Evolutionary conservation across 169 alveolate genomes (phyloP).

Genomic region (Plasmodium vinckei): DNA sequence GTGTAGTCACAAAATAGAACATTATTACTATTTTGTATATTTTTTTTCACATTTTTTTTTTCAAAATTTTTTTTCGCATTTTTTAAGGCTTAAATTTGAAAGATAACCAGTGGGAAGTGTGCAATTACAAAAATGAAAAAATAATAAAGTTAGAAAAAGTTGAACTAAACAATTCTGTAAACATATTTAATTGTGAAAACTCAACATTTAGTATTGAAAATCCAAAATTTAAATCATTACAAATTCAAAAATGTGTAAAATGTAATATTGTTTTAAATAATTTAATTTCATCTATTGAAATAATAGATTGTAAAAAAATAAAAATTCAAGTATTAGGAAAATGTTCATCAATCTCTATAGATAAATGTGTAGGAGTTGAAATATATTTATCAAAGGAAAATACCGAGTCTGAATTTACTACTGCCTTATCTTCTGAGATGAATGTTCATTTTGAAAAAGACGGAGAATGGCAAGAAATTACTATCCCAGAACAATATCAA

Average conservation of each 20-base stretch:
- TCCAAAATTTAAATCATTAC: constrained; percentile 57
- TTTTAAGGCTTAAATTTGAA: constrained; percentile 7
- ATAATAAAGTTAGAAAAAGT: constrained; percentile 35
- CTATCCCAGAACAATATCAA: constrained; percentile 84
- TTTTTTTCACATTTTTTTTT: neutral
- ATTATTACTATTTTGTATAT: no score
- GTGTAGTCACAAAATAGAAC: no score
- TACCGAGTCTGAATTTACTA: constrained; percentile 78
- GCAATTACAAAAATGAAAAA: constrained; percentile 35
- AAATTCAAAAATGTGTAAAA: constrained; percentile 58
- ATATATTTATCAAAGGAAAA: constrained; percentile 77
- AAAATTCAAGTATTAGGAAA: constrained; percentile 79
- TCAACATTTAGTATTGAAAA: constrained; percentile 36
- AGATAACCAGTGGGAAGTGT: constrained; percentile 71
- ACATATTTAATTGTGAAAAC: constrained; percentile 57
- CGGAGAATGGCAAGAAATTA: constrained; percentile 81
- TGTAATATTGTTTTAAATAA: constrained; percentile 65
- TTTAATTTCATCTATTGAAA: constrained; percentile 79
- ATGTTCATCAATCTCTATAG: constrained; percentile 80
- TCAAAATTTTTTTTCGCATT: neutral
- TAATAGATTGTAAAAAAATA: constrained; percentile 77
- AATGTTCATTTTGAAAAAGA: constrained; percentile 77
- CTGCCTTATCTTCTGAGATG: constrained; percentile 82
- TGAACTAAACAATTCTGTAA: constrained; percentile 45
- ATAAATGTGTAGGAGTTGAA: constrained; percentile 79